Base-by-base conservation (phyloP, 2,329 filamentous ascomycete genomes). In the Zalaria obscura region DNA sequence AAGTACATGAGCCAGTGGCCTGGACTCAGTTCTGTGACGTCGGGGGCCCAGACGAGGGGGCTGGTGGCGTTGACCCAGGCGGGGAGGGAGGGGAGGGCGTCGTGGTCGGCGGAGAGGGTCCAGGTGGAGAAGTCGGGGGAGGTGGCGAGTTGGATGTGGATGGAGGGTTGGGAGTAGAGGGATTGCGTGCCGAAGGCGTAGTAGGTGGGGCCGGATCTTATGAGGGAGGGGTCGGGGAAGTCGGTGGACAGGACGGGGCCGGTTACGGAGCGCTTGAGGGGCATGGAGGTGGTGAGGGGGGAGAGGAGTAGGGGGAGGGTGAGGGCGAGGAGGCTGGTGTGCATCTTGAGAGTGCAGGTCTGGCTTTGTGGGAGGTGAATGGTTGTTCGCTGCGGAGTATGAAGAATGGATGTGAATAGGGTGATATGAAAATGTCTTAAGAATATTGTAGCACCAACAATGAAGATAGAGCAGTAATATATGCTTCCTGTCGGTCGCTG, bases 141-240 rank as follows among this genome's bases (percentile, higher is more conserved):
- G 1, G 47, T 52, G 7, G 59, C 60, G 5, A 61, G 39, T 42
- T 61, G 60, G 8, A 61, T 50, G 33, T 61, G 52, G 47, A 50
- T 50, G 26, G 37, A 41, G 26, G 43, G 48, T 7, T 47, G 44
- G 11, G 44, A 45, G 11, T 41, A 47, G n/a, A 47, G 46, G 34
- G 53, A 55, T 42, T 42, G 41, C 4, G 59, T 59, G 27, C 47
- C 59, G 41, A 59, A 61, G 8, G 57, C 57, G 40, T 58, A 61
- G 57, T 58, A 62, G 1, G 50, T 57, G 26, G 51, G 46, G 31
- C 46, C 53, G 25, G 53, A 50, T 34, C 51, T 48, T 38, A 61
- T 51, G 27, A 61, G 51, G 2, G 54, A 48, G 4, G 60, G 59
- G 45, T 63, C 59, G 5, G 52, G 52, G 38, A 48, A 48, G 40